Base-by-base conservation (phyloP, 1,284 basidiomycete genomes). In the Nidula niveotomentosa region DNA sequence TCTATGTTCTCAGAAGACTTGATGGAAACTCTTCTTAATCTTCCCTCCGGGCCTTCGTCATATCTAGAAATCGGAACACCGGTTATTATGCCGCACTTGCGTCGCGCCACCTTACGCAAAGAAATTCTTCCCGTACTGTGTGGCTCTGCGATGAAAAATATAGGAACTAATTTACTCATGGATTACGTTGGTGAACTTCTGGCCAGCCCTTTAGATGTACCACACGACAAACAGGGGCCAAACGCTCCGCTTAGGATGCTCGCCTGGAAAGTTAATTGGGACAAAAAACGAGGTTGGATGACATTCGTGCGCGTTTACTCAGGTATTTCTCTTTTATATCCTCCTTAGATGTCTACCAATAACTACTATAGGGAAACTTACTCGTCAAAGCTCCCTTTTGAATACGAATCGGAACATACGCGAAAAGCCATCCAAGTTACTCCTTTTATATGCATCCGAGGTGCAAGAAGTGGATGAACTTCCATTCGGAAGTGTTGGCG, bases 211-310 rank as follows among this genome's bases (percentile, higher is more conserved):
- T 54, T 83, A 17, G 91, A 93, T 60, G 76, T 90, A 6, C 62
- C 72, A 13, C 76, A 77, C 49, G 71, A 77, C 35, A 61, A 61
- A 4, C 77, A 80, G 49, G 67, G 65, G 9, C 64, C 70, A 36
- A 81, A 82, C 57, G 67, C 77, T 1, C 82, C 85, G 0, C 65
- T 89, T 17, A 83, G 82, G 33, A 69, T 88, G 60, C 75, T 96
- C 18, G 93, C 91, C 0, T 96, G 94, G 91, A 96, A 96, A 67
- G 93, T 96, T 15, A 80, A 79, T 23, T 94, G 91, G 89, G 91
- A 95, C 67, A 87, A 86, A 59, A 83, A 83, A 56, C 83, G 81
- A 59, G 93, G 93, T 12, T 95, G 93, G 85, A 92, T 94, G 85
- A 95, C 93, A 0, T 96, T 94, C 65, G 87, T 96, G 36, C 80